Base-by-base conservation (phyloP, 176 grass and related monocot genomes). In the Oryza meyeriana region DNA sequence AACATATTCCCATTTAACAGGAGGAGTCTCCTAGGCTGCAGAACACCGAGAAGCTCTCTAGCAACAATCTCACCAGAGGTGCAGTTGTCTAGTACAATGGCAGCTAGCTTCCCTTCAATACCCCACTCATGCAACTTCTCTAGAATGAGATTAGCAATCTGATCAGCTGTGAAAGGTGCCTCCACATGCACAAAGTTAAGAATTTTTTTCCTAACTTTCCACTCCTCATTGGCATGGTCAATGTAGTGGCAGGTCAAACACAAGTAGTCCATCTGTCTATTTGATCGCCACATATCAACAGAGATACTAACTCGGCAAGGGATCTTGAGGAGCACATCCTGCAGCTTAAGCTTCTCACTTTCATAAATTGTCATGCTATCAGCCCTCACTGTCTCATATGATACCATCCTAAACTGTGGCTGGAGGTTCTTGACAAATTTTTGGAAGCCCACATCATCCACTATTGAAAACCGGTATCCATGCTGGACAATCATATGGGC, bases 301-400 rank as follows among this genome's bases (percentile, higher is more conserved):
- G 96, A 95, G 65, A 99, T 84, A 69, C 93, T 95, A 52, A 99
- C 77, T 50, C 93, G 85, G 39, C 75, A 83, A 64, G 87, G 91
- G 58, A 85, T 81, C 59, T 91, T 95, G 30, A 69, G 62, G 14
- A 99, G 87, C 12, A 64, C 47, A 45, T 95, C 93, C 6, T 88
- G 93, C 25, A 99, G 85, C 87, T 92, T 95, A 72, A 85, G 80
- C 64, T 38, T 99, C 72, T 90, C 85, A 72, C 24, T 69, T 81
- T 87, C 93, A 80, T 93, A 95, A 70, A 99, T 93, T 86, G 79
- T 81, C 96, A 99, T 93, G 91, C 96, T 95, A 88, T 99, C 96
- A 64, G 86, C 80, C 77, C 87, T 95, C 41, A 95, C 87, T 6
- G 59, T 85, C 64, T 99, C 93, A 81, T 91, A 89, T 2, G 92